These are phyloP conservation scores for Microdochium nivale DNA, from an alignment of 2,329 filamentous ascomycete genomes.

Conservation along the genomic window DNA sequence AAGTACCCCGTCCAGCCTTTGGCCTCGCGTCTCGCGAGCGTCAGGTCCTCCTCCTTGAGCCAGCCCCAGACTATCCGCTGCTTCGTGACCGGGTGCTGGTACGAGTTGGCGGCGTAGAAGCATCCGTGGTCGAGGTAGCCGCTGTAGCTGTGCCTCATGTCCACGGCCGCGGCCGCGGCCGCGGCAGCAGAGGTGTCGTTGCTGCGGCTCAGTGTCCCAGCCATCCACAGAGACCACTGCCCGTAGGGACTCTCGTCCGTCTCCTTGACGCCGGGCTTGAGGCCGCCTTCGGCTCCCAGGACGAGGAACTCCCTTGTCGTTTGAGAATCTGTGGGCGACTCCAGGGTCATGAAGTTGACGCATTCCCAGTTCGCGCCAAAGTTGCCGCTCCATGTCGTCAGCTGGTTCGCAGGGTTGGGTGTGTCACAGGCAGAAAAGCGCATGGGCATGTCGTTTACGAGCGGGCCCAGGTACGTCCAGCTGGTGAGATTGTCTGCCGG, in stretches of 20 bases:
- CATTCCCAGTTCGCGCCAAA: slow-evolving; percentile 44
- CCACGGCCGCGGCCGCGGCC: not conserved
- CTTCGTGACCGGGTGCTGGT: slow-evolving; percentile 31
- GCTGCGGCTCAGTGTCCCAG: slow-evolving; percentile 15
- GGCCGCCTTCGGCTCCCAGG: slow-evolving; percentile 34
- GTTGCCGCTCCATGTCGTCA: slow-evolving; percentile 34
- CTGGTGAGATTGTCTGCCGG: slow-evolving; percentile 25
- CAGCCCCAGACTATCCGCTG: slow-evolving; percentile 37
- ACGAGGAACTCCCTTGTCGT: slow-evolving; percentile 27
- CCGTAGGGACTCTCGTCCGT: slow-evolving; percentile 2
- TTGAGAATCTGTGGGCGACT: slow-evolving; percentile 15
- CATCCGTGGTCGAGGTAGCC: slow-evolving; percentile 39
- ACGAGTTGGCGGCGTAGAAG: slow-evolving; percentile 39
- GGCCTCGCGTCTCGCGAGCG: slow-evolving; percentile 27
- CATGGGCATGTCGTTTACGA: slow-evolving; percentile 26
- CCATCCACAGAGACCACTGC: slow-evolving; percentile 30
- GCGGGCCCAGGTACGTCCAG: slow-evolving; percentile 35
- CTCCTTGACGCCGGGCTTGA: slow-evolving; percentile 7
- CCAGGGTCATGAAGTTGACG: slow-evolving; percentile 33
- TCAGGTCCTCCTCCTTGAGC: slow-evolving; percentile 41
- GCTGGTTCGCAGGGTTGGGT: not conserved
- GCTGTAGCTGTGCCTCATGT: slow-evolving; percentile 26
- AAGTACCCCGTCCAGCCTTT: slow-evolving; percentile 42
- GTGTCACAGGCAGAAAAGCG: slow-evolving; percentile 5
- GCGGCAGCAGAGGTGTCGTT: not conserved